Evolutionary conservation across 371 early-diverging fungal genomes (phyloP).

Genomic region (Mortierella sp.): DNA sequence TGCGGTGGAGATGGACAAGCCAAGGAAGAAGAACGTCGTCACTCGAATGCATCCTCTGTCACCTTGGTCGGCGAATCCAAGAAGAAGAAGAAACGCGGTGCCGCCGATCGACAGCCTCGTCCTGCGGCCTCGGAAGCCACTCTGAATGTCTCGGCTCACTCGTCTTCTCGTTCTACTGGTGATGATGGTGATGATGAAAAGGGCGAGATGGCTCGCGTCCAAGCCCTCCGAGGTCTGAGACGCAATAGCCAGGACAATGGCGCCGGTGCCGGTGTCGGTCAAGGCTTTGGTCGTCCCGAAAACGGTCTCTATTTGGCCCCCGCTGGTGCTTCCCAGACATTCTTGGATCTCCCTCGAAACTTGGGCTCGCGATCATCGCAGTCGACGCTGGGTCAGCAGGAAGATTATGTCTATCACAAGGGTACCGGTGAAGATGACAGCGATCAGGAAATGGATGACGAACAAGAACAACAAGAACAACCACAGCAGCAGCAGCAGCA

Average conservation of each 20-base stretch:
- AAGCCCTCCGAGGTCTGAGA: conserved; percentile 1
- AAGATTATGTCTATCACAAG: not conserved
- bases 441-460: not conserved
- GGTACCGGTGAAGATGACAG: not conserved
- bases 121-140: no score
- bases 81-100: not conserved
- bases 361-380: conserved; percentile 21
- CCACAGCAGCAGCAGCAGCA: not conserved
- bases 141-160: not conserved
- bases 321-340: not conserved
- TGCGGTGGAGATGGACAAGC: not conserved
- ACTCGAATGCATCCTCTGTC: conserved; percentile 34
- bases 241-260: not conserved
- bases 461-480: not conserved
- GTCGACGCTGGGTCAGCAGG: conserved; percentile 9
- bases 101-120: not conserved
- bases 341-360: not conserved
- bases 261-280: conserved; percentile 5
- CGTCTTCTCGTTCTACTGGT: not conserved
- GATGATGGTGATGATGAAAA: conserved; percentile 10
- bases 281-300: not conserved
- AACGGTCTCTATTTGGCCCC: not conserved
- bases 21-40: conserved; percentile 3
- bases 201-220: conserved; percentile 10
- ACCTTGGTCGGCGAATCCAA: conserved; percentile 30